Evolutionary conservation across 257 asterid species (phyloP).

Genomic region (Avicennia marina): DNA sequence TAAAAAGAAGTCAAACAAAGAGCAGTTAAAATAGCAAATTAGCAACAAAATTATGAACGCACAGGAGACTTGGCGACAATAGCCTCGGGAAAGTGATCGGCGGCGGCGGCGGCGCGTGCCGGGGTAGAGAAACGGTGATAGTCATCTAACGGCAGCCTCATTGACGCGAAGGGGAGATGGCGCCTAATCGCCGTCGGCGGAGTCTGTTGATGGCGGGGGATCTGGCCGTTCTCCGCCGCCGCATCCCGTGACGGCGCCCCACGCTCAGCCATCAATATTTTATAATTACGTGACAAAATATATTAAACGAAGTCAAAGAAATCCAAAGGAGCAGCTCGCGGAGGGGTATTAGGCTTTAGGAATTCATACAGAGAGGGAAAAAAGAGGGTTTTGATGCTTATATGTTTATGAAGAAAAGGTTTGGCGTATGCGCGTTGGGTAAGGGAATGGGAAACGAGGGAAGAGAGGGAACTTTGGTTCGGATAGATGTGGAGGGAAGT

Average conservation of each 20-base stretch:
- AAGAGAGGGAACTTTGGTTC: constrained; percentile 98
- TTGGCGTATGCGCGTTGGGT: too few relatives aligned
- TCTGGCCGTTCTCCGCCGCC: constrained; percentile 35
- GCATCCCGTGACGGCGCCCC: constrained; percentile 46
- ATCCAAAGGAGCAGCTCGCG: too few relatives aligned
- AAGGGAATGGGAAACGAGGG: constrained; percentile 64
- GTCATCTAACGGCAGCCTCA: constrained; percentile 79
- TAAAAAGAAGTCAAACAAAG: constrained; percentile 4
- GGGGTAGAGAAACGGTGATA: constrained; percentile 77
- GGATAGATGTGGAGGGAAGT: constrained; percentile 94
- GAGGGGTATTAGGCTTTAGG: too few relatives aligned
- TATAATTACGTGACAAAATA: not conserved
- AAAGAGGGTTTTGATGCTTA: too few relatives aligned
- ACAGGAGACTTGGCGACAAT: constrained; percentile 74
- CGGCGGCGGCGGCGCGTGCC: constrained; percentile 30
- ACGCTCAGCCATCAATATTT: too few relatives aligned
- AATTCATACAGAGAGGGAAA: too few relatives aligned
- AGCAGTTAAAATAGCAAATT: not conserved
- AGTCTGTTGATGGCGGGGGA: constrained; percentile 34
- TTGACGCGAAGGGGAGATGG: constrained; percentile 69
- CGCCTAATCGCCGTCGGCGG: constrained; percentile 59
- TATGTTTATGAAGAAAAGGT: too few relatives aligned
- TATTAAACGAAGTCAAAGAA: too few relatives aligned
- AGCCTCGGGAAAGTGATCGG: constrained; percentile 62
- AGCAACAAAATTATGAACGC: constrained; percentile 18